phyloP scores from a whole-genome alignment of 2,329 filamentous ascomycete species.

The Verticillium isaacii region DNA sequence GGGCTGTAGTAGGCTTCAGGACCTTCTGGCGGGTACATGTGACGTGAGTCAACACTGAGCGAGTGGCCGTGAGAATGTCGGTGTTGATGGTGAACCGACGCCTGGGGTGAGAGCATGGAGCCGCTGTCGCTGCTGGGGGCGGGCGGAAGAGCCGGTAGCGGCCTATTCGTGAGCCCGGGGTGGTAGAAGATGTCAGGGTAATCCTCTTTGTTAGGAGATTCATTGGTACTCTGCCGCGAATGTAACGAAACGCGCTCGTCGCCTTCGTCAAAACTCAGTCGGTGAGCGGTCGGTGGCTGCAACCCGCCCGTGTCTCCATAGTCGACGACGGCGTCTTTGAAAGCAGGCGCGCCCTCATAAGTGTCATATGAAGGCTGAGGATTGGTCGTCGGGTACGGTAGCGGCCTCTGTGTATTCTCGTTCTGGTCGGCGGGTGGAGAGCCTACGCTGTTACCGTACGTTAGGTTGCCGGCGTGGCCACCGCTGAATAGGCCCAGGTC shows the following conservation, averaged over 20 bases:
- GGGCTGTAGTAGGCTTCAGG: conserved; percentile 46
- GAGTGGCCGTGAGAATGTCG: conserved; percentile 44
- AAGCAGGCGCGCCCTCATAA: conserved; percentile 32
- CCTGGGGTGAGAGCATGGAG: conserved; percentile 43
- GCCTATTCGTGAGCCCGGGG: conserved; percentile 67
- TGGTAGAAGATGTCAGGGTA: conserved; percentile 93
- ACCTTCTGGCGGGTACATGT: conserved; percentile 30
- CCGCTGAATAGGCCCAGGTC: conserved; percentile 74
- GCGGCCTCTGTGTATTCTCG: conserved; percentile 40
- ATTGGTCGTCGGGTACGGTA: conserved; percentile 36
- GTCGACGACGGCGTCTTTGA: conserved; percentile 68
- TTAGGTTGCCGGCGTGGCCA: conserved; percentile 53
- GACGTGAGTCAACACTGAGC: conserved; percentile 40
- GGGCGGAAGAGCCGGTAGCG: conserved; percentile 54
- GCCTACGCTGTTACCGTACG: conserved; percentile 44
- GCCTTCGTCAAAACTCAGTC: conserved; percentile 87
- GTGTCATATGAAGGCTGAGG: conserved; percentile 31
- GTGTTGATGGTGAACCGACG: conserved; percentile 22
- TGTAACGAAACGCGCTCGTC: conserved; percentile 67
- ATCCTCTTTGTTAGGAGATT: conserved; percentile 65
- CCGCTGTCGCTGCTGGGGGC: conserved; percentile 55
- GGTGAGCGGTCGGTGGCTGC: conserved; percentile 66
- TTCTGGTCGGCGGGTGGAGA: conserved; percentile 34
- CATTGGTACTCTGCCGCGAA: conserved; percentile 53
- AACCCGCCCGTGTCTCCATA: conserved; percentile 87